Base-by-base conservation (phyloP, 345 rosid species). In the Litchi chinensis region DNA sequence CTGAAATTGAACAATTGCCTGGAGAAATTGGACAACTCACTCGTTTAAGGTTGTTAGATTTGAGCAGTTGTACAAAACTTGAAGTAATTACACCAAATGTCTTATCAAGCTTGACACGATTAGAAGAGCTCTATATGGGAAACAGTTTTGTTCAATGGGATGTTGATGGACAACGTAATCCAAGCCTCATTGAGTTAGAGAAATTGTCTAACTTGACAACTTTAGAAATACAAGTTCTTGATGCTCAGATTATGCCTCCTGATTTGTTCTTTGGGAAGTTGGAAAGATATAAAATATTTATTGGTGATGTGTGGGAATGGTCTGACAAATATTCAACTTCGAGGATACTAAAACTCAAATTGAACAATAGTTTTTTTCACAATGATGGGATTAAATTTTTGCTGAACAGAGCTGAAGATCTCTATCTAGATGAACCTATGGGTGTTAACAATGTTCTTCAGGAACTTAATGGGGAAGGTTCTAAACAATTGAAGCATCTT, bases 91-190 rank as follows among this genome's bases (percentile, higher is more conserved):
- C 76, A 8, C 77, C 84, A 4, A 64, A 65, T 68, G 66, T 78
- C 6, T 11, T 84, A 4, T 22, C 69, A 65, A 21, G 67, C 11
- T 66, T 84, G 69, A n/a, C 54, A 5, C 10, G 10, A 2, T 39
- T 80, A 60, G 86, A 84, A 39, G 86, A 80, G 10, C 28, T 84
- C n/a, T 16, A 5, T 11, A 70, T 80, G 71, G 46, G 50, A 0
- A 60, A 52, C 4, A 66, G 77, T 57, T 78, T 81, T 37, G 12
- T 39, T 10, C 18, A 48, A 5, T 83, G 86, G 86, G 86, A 74
- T 9, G 56, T 50, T 50, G 56, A 50, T 12, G 56, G 56, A 4
- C 15, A 8, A 43, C 65, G 41, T 3, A 80, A 60, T 68, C 81
- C 78, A 6, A 77, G 76, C 46, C 72, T 83, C 1, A n/a, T 3